These are phyloP conservation scores for Flaveria floridana DNA, from an alignment of 140 eudicot genomes.

Conservation along the genomic window DNA sequence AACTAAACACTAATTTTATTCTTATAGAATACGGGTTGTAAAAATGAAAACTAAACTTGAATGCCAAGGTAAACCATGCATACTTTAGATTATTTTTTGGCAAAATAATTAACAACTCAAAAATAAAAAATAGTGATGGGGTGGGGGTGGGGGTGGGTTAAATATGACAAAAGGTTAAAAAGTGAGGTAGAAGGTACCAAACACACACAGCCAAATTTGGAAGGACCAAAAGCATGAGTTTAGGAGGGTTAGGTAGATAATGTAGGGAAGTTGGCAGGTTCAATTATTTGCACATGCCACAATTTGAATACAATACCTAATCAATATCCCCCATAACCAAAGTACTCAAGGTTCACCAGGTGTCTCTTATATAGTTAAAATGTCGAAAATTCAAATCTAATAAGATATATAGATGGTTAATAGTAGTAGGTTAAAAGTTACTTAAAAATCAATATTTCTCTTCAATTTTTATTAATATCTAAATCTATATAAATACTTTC, in stretches of 20 bases:
- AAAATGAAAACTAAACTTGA: neutral
- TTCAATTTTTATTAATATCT: no score
- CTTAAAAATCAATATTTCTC: no score
- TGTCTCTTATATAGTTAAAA: no score
- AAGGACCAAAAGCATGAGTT: slow-evolving; percentile 42
- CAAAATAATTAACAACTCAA: no score
- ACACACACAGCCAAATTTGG: slow-evolving; percentile 39
- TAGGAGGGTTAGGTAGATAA: slow-evolving; percentile 43
- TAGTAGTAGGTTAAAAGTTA: no score
- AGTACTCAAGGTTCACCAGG: no score
- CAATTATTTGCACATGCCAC: slow-evolving; percentile 50
- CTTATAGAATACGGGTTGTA: neutral
- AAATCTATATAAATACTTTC: neutral
- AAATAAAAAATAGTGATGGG: neutral
- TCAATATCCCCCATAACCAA: neutral
- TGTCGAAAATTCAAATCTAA: no score
- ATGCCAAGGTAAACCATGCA: neutral
- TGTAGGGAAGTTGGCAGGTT: slow-evolving; percentile 42
- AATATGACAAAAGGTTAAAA: slow-evolving; percentile 25
- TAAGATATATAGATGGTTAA: no score
- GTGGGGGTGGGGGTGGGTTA: neutral
- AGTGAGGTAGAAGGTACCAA: slow-evolving; percentile 30
- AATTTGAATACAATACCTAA: slow-evolving; percentile 27
- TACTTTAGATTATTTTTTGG: neutral
- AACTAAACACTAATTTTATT: neutral